phyloP scores from a whole-genome alignment of 805 yeast species.

The Hanseniaspora lindneri region DNA sequence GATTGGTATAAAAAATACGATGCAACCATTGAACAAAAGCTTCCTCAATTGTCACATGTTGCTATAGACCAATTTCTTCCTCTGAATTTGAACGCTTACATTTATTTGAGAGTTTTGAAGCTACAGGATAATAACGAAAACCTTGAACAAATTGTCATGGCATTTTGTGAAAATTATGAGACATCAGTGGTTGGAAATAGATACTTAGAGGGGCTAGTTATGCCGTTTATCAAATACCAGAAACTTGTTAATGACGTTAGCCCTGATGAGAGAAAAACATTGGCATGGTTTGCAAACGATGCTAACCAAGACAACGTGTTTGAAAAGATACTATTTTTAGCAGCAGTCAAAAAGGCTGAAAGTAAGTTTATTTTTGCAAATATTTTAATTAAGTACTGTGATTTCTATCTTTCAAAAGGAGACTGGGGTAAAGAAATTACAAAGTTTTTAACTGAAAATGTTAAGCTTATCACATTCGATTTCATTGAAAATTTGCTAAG shows the following conservation, averaged over 20 bases:
- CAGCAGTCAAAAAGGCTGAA: not conserved
- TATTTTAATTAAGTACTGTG: not conserved
- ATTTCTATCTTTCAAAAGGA: not conserved
- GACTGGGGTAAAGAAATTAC: not conserved
- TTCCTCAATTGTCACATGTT: not conserved
- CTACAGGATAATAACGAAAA: not conserved
- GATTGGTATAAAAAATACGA: slow-evolving; percentile 8
- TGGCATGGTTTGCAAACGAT: not conserved
- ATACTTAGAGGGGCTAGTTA: not conserved
- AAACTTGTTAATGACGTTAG: not conserved
- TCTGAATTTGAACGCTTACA: not conserved
- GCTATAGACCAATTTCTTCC: not conserved
- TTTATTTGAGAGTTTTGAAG: slow-evolving; percentile 3
- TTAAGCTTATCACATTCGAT: not conserved
- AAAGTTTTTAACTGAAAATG: not conserved
- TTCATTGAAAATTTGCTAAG: not conserved
- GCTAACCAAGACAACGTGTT: not conserved
- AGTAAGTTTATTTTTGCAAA: not conserved
- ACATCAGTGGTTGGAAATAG: not conserved
- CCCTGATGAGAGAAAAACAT: not conserved
- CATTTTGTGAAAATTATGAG: not conserved
- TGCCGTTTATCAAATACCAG: slow-evolving; percentile 4
- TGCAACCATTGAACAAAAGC: not conserved
- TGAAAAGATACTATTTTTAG: not conserved
- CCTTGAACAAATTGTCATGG: not conserved